Conservation (phyloP, 2,329 filamentous ascomycete genomes). For the Clarireedia paspali region DNA sequence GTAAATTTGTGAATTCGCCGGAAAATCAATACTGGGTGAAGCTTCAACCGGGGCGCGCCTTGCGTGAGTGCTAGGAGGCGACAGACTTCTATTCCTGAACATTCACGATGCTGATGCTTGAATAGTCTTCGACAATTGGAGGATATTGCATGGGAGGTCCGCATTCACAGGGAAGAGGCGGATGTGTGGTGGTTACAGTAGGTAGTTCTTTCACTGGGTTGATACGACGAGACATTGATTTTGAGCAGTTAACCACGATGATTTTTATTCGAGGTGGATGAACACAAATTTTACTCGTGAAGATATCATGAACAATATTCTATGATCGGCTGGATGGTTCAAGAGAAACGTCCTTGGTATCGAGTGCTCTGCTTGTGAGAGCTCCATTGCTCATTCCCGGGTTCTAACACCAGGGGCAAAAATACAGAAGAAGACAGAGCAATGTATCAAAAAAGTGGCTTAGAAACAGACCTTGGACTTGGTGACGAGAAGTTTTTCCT, state of each 20-base stretch:
- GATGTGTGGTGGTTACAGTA: slow-evolving; percentile 87
- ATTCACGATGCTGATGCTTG: background rate
- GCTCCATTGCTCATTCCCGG: no score
- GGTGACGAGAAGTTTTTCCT: no score
- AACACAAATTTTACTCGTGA: slow-evolving; percentile 53
- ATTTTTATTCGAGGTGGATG: slow-evolving; percentile 70
- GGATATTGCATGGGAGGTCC: slow-evolving; percentile 79
- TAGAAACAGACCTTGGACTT: no score
- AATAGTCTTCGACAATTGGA: slow-evolving; percentile 91
- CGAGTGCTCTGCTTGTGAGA: no score
- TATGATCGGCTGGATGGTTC: slow-evolving; percentile 11
- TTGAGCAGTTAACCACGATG: slow-evolving; percentile 63
- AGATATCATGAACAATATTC: slow-evolving; percentile 22
- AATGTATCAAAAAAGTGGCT: no score
- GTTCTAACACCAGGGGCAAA: no score
- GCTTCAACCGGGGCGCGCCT: slow-evolving; percentile 65
- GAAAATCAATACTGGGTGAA: slow-evolving; percentile 73
- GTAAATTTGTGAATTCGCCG: slow-evolving; percentile 56
- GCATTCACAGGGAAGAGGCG: slow-evolving; percentile 77
- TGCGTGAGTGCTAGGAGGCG: slow-evolving; percentile 49
- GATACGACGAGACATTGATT: background rate
- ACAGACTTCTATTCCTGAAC: background rate
- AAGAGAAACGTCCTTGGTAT: no score
- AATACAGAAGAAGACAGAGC: no score
- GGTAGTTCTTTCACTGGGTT: slow-evolving; percentile 32